These are phyloP conservation scores for Solanum hybrid DNA, from an alignment of 305 asterid genomes.

Conservation along the genomic window DNA sequence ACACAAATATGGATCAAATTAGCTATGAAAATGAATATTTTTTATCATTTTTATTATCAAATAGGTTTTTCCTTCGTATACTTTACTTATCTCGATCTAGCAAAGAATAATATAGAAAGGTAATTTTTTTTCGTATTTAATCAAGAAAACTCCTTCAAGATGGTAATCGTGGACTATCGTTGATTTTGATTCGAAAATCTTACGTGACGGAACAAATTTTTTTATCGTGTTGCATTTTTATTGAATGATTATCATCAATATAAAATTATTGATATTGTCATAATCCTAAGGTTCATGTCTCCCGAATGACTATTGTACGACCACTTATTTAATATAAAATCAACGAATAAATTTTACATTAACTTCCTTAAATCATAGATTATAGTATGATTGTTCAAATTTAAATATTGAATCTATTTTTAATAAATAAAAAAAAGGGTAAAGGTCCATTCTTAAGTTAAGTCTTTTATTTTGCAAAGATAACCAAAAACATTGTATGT, in stretches of 20 bases:
- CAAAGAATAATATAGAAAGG: background rate
- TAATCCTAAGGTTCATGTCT: background rate
- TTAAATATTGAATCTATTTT: background rate
- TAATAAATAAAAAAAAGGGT: background rate
- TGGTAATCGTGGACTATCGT: too few relatives aligned
- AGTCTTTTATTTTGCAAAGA: background rate
- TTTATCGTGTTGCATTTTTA: background rate
- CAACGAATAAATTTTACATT: background rate
- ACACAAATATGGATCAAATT: background rate
- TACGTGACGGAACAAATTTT: fast-evolving
- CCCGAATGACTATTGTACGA: background rate
- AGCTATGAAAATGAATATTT: background rate
- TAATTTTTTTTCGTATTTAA: too few relatives aligned
- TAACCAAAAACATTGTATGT: background rate
- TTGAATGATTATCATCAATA: background rate
- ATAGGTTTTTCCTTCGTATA: background rate
- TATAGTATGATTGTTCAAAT: background rate
- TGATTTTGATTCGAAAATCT: background rate
- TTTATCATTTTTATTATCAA: background rate
- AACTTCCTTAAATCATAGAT: background rate
- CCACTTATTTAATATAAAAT: background rate
- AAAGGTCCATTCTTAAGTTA: background rate
- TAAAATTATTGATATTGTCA: background rate
- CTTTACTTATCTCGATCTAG: background rate
- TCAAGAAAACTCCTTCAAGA: background rate